Percentiles rank a stretch among this genome's conserved stretches.
Conservation (phyloP, 306 rosid species). For the Castanea crenata region DNA sequence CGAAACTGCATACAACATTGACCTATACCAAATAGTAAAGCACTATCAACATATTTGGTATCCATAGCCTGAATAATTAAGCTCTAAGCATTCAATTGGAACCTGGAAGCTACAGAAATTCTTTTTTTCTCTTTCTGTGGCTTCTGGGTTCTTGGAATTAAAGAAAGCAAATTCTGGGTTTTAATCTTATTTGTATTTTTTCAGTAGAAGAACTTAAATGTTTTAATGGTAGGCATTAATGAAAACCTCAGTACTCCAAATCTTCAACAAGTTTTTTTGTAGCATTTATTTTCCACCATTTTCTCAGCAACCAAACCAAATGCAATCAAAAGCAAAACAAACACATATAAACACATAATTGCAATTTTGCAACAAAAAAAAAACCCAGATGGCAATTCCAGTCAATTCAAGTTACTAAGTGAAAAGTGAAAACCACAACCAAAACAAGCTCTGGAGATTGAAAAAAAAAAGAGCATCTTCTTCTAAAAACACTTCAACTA, state of each 20-base stretch:
- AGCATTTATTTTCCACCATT: not conserved
- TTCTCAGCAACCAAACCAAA: not conserved
- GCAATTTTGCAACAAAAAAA: not conserved
- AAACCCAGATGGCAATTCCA: not conserved
- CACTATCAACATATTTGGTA: not conserved
- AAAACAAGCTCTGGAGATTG: not conserved
- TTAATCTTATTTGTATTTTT: not conserved
- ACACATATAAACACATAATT: not conserved
- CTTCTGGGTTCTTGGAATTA: not conserved
- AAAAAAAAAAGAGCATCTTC: not conserved
- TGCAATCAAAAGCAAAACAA: not conserved
- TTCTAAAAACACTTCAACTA: not conserved
- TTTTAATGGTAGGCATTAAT: not conserved
- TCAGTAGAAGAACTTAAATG: not conserved
- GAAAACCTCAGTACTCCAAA: not conserved
- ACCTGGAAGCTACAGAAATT: not conserved
- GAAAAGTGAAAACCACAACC: not conserved
- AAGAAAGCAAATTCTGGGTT: not conserved
- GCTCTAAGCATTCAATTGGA: not conserved
- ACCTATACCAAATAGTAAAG: constrained; percentile 23
- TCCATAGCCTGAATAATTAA: not conserved
- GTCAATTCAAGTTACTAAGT: not conserved
- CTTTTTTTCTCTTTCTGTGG: not conserved
- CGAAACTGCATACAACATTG: constrained; percentile 66
- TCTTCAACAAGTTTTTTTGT: not conserved